A percentile compares a stretch with the other conserved stretches of the same genome.
Evolutionary conservation across 192 early-diverging fungal genomes (phyloP).

Genomic region (Coemansia sp.): DNA sequence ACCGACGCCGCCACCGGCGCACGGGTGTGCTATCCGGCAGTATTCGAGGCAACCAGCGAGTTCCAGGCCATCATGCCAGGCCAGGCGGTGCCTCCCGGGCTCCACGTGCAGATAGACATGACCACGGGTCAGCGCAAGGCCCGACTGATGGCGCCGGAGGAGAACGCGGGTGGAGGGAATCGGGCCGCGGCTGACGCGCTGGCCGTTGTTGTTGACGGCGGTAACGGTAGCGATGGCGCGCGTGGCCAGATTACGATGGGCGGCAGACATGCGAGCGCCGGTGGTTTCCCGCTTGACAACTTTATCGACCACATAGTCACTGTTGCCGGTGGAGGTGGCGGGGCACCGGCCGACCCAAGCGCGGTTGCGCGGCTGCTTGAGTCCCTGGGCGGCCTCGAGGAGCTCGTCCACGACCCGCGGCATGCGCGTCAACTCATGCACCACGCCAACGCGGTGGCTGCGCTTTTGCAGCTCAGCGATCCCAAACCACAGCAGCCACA

Average conservation of each 20-base stretch:
- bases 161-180: background rate
- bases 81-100: constrained; percentile 62
- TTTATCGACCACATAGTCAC: constrained; percentile 2
- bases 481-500: constrained; percentile 5
- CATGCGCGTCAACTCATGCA: constrained; percentile 57
- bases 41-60: constrained; percentile 62
- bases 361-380: background rate
- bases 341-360: background rate
- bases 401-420: constrained; percentile 60
- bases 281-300: background rate
- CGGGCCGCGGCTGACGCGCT: constrained; percentile 1
- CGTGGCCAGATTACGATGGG: constrained; percentile 2
- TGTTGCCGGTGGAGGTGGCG: background rate
- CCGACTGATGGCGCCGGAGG: constrained; percentile 54
- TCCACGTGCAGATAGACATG: constrained; percentile 68
- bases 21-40: constrained; percentile 57
- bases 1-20: constrained; percentile 35
- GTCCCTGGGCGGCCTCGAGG: constrained; percentile 57
- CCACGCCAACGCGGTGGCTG: constrained; percentile 22
- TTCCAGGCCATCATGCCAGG: constrained; percentile 61
- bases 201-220: background rate
- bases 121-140: constrained; percentile 59
- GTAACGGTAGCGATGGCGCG: background rate
- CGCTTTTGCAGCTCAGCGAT: constrained; percentile 41
- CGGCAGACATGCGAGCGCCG: background rate